Evolutionary conservation across 208 protist species (phyloP).

Genomic region (Leishmania mexicana): DNA sequence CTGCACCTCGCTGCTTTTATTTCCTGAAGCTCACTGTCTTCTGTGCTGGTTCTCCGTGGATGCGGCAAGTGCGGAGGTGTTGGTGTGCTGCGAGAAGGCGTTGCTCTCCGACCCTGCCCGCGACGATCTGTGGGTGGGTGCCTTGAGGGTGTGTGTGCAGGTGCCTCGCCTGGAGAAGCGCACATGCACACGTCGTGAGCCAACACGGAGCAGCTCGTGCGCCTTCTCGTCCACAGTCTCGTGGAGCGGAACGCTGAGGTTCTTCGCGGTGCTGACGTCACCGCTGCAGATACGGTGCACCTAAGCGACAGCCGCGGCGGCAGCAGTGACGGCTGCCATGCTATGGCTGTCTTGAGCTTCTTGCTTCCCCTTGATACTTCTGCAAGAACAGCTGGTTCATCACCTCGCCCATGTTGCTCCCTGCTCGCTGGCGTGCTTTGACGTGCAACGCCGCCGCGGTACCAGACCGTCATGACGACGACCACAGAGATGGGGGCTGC

Average conservation of each 20-base stretch:
- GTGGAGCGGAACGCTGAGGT: neutral
- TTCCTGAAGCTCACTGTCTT: neutral
- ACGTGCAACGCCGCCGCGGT: neutral
- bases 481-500: neutral
- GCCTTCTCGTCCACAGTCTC: neutral
- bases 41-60: neutral
- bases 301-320: neutral
- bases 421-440: neutral
- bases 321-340: neutral
- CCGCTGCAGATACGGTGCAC: neutral
- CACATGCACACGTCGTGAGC: neutral
- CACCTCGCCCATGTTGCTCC: neutral
- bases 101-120: slow-evolving; percentile 18
- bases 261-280: neutral
- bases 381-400: neutral
- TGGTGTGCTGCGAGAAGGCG: slow-evolving; percentile 21
- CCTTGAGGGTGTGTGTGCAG: neutral
- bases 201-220: neutral
- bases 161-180: neutral
- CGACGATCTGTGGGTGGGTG: slow-evolving; percentile 9
- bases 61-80: neutral
- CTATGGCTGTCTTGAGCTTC: neutral
- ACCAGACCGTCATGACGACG: neutral
- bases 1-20: neutral
- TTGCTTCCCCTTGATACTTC: neutral